A percentile compares a stretch with the other conserved stretches of the same genome.
Evolutionary conservation across 2,329 filamentous ascomycete genomes (phyloP).

Genomic region (Botrytis cinerea): DNA sequence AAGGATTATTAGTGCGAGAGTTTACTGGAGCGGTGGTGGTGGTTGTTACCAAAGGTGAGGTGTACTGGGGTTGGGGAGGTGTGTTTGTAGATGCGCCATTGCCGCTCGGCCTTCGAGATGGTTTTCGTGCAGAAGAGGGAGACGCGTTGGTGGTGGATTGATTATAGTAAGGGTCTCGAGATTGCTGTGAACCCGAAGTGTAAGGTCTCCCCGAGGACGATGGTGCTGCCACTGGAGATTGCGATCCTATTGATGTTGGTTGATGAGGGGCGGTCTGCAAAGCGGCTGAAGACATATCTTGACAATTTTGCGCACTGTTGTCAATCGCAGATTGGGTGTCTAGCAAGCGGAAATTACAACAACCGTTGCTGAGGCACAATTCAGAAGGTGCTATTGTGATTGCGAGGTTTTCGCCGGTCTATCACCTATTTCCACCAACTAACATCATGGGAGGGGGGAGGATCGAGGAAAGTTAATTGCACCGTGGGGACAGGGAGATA

Average conservation of each 20-base stretch:
- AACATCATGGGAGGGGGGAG: constrained; percentile 48
- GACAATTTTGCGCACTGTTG: constrained; percentile 28
- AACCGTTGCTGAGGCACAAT: constrained; percentile 20
- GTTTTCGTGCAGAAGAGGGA: constrained; percentile 52
- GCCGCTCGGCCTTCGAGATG: constrained; percentile 56
- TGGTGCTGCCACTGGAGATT: constrained; percentile 50
- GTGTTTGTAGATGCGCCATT: constrained; percentile 46
- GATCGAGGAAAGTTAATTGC: neutral
- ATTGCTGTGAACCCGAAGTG: constrained; percentile 54
- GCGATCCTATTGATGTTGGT: constrained; percentile 49
- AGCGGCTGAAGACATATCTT: constrained; percentile 64
- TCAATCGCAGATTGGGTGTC: constrained; percentile 25
- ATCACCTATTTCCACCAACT: constrained; percentile 46
- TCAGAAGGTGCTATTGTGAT: constrained; percentile 8
- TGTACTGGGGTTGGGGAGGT: constrained; percentile 37
- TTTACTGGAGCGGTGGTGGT: constrained; percentile 29
- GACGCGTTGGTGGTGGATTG: constrained; percentile 45
- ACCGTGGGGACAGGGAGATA: neutral
- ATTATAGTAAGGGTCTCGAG: constrained; percentile 56
- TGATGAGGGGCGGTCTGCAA: constrained; percentile 62
- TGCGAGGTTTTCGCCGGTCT: constrained; percentile 40
- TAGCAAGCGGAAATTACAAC: constrained; percentile 17
- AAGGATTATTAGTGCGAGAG: constrained; percentile 40
- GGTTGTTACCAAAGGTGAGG: constrained; percentile 35
- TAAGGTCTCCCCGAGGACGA: constrained; percentile 53